Evolutionary conservation across 805 yeast species (phyloP), one percentile per base, ranked within the genome.

Genomic region (Myxozyma neglecta): DNA sequence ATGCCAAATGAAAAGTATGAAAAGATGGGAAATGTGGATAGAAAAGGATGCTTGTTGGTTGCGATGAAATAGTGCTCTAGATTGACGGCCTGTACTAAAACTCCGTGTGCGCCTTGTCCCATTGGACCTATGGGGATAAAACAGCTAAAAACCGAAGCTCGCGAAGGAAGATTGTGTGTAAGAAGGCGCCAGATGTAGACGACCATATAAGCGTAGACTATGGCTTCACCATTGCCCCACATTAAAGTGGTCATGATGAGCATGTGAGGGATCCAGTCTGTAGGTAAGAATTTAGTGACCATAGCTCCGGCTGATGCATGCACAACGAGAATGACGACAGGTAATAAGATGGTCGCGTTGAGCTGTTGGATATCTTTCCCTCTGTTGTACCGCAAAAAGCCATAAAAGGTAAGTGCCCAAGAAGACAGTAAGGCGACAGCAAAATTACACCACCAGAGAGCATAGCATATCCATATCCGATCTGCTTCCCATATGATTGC

Each of bases 351-450:
- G 3, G 48, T 53, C 24, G 48, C 46, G 39, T 42, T 53, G 8
- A 43, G 42, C 4, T 53, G 56, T 4, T 29, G 56, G 0, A 72
- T 64, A n/a, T 77, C 71, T n/a, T 76, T 71, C 32, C 70, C 67
- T n/a, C 53, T 35, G 6, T 18, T 43, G 32, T 18, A 34, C 10
- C 24, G 29, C 4, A 40, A 10, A 8, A 53, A 43, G 8, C 56
- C 18, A 32, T 43, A 53, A 5, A 53, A 53, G 4, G 37, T 45
- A 14, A 53, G 16, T 14, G 39, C 49, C 56, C 50, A 53, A 8
- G 48, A 14, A 4, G 42, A 7, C 6, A 35, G 14, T n/a, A 53
- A 18, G 9, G 36, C 46, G 34, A 53, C 24, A 29, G 42, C 16
- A 10, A 52, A 43, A 13, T 20, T 45, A 10, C 43, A 13, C 56